Evolutionary conservation across 192 early-diverging fungal species (phyloP).

Genomic region (Rhizophlyctis rosea): DNA sequence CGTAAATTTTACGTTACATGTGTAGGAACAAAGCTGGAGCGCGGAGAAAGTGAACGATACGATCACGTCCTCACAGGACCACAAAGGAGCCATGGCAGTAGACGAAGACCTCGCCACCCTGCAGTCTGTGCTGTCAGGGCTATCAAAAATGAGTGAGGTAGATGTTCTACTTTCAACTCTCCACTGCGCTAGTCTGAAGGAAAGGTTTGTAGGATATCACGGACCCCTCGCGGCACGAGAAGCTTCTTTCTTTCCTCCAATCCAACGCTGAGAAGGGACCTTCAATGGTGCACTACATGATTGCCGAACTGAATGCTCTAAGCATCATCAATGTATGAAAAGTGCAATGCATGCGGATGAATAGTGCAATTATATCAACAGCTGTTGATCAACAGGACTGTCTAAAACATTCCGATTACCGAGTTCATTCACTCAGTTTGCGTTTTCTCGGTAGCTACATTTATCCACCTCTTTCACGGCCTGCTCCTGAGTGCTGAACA

Average conservation of each 20-base stretch:
- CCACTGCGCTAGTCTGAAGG: too few species aligned
- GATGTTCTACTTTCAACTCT: too few species aligned
- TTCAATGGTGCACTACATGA: background rate
- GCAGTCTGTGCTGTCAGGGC: too few species aligned
- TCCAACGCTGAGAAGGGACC: slow-evolving; percentile 14
- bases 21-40: too few species aligned
- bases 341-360: background rate
- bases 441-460: slow-evolving; percentile 21
- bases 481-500: background rate
- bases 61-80: too few species aligned
- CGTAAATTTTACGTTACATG: too few species aligned
- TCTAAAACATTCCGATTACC: slow-evolving; percentile 13
- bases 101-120: too few species aligned
- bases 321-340: slow-evolving; percentile 5
- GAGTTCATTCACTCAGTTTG: slow-evolving; percentile 12
- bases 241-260: slow-evolving; percentile 18
- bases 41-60: too few species aligned
- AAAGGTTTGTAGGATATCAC: slow-evolving; percentile 22
- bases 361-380: background rate
- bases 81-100: too few species aligned
- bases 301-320: slow-evolving; percentile 1
- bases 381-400: background rate
- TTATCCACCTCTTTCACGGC: background rate
- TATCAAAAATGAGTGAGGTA: too few species aligned
- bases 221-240: slow-evolving; percentile 26